phyloP scores from a whole-genome alignment of 1,139 yeast species.

The Geotrichum candidum region DNA sequence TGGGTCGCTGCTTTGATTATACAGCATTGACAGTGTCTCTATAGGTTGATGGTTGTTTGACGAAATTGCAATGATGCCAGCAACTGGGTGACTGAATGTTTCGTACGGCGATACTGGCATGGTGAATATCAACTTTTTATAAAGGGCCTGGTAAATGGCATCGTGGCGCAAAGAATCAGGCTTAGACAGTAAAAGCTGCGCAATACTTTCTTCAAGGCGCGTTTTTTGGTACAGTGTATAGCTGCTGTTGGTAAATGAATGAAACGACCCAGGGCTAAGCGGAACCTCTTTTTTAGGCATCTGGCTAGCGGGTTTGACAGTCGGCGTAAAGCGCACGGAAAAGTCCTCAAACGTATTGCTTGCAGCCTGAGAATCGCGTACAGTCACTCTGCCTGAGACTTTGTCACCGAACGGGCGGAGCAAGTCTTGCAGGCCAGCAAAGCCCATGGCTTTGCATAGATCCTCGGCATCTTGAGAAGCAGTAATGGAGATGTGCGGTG shows the following conservation, averaged over 20 bases:
- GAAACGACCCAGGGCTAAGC: background rate
- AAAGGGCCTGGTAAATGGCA: slow-evolving; percentile 52
- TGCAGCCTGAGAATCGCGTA: slow-evolving; percentile 37
- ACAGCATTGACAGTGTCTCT: slow-evolving; percentile 41
- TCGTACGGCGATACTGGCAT: slow-evolving; percentile 72
- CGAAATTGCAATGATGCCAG: slow-evolving; percentile 65
- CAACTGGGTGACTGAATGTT: slow-evolving; percentile 82
- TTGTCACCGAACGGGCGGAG: slow-evolving; percentile 41
- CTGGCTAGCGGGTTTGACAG: slow-evolving; percentile 2
- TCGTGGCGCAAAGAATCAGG: slow-evolving; percentile 4
- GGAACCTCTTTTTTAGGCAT: background rate
- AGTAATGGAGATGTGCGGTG: slow-evolving; percentile 54
- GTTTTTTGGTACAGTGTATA: slow-evolving; percentile 4
- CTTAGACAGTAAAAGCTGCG: background rate
- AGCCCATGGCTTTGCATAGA: slow-evolving; percentile 39
- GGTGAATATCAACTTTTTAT: slow-evolving; percentile 57
- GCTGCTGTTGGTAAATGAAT: background rate
- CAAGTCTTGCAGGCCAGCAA: slow-evolving; percentile 37
- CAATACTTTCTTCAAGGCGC: slow-evolving; percentile 5
- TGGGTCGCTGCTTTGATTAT: slow-evolving; percentile 31
- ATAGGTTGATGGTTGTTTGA: slow-evolving; percentile 43
- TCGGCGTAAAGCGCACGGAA: slow-evolving; percentile 28
- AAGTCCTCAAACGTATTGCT: slow-evolving; percentile 32
- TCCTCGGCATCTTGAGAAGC: slow-evolving; percentile 49
- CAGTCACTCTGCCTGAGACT: slow-evolving; percentile 38